Percentiles rank a stretch among this genome's conserved stretches.
Conservation (phyloP, 305 asterid species). For the Fraxinus platypoda region DNA sequence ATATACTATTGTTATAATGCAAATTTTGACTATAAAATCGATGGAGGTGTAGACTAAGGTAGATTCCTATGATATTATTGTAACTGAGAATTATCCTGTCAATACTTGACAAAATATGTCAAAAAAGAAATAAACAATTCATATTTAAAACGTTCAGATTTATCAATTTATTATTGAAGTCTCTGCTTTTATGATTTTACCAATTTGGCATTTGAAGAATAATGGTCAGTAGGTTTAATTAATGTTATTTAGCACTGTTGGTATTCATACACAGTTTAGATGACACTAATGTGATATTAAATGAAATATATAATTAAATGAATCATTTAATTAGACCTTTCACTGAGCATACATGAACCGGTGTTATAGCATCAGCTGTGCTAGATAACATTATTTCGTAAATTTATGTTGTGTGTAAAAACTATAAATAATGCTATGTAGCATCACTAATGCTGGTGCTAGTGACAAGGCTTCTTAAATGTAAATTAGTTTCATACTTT, state of each 20-base stretch:
- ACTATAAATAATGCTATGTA: not conserved
- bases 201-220: not conserved
- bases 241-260: too few relatives aligned
- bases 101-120: not conserved
- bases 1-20: not conserved
- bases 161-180: not conserved
- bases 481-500: not conserved
- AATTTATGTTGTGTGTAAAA: too few relatives aligned
- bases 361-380: too few relatives aligned
- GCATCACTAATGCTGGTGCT: too few relatives aligned
- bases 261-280: too few relatives aligned
- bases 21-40: constrained; percentile 21
- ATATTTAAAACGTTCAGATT: not conserved
- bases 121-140: not conserved
- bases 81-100: not conserved
- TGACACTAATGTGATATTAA: too few relatives aligned
- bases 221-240: too few relatives aligned
- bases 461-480: not conserved
- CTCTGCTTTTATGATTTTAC: not conserved
- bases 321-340: too few relatives aligned
- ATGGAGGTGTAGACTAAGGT: not conserved
- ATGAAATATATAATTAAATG: too few relatives aligned
- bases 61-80: not conserved
- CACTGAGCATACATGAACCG: too few relatives aligned
- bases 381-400: too few relatives aligned